A percentile compares a stretch with the other conserved stretches of the same genome.
Evolutionary conservation across 257 asterid genomes (phyloP).

Genomic region (Fraxinus americana): DNA sequence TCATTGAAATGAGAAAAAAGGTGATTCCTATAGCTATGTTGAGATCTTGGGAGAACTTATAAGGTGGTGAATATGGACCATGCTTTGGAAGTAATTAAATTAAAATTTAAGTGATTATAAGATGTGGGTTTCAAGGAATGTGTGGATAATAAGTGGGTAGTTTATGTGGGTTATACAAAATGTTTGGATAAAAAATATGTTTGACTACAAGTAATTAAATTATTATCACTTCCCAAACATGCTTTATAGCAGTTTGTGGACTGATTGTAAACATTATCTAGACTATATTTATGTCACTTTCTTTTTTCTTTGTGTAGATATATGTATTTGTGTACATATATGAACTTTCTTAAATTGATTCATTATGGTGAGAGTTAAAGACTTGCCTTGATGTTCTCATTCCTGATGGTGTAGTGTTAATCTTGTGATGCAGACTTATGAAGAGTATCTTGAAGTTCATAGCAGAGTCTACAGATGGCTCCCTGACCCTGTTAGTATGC

Average conservation of each 20-base stretch:
- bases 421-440: conserved; percentile 74
- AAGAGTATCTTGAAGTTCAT: conserved; percentile 89
- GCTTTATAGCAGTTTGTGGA: background rate
- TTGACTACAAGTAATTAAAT: no score
- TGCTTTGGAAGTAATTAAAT: no score
- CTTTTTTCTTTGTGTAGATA: background rate
- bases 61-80: background rate
- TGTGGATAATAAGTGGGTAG: no score
- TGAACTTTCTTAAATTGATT: conserved; percentile 7
- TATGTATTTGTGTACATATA: background rate
- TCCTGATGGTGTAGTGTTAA: conserved; percentile 32
- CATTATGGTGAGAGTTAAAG: background rate
- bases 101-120: no score
- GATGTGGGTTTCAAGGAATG: no score
- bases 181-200: no score
- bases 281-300: background rate
- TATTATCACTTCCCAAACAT: no score
- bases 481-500: conserved; percentile 59
- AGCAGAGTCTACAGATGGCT: conserved; percentile 51
- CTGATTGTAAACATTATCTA: background rate
- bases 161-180: no score
- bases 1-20: background rate
- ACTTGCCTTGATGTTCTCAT: conserved; percentile 10
- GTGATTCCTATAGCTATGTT: background rate
- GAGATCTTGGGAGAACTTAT: no score